Base-by-base conservation (phyloP, 176 grass and related monocot species). In the Carex scoparia region DNA sequence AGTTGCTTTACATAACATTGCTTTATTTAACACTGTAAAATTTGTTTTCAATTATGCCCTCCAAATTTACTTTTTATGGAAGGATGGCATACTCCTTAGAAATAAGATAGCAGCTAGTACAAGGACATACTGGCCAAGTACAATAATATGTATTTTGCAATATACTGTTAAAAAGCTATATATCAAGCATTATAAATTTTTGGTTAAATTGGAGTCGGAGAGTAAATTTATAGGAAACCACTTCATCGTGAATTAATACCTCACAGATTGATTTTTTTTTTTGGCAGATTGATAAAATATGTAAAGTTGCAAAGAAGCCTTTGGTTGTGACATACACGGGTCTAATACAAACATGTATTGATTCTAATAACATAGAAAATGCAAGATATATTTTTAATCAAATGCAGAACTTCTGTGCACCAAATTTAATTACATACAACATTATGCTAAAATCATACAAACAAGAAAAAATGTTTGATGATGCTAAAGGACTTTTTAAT, bases 291-390 rank as follows among this genome's bases (percentile, higher is more conserved):
- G 85, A 92, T 30, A 98, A 95, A 85, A 95, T 98, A 87, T 98
- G 95, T 85, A 95, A 93, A 84, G 95, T 98, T 79, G 95, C 95
- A 70, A 95, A 98, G 75, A 98, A 98, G 87, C 95, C 95, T 8
- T 84, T 98, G 72, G 93, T 95, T 90, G 95, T 98, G 63, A 93
- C 95, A 42, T 98, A 95, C 81, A 95, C 95, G 40, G 95, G 95
- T 61, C 83, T 98, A 53, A 95, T 98, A 81, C 93, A 94, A 89
- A 84, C 86, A 75, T 98, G 95, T 85, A 82, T 95, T 84, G 83
- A 90, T 85, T 90, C 89, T 81, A 89, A 91, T 51, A 90, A 86
- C 83, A 94, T 98, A 83, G 85, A 92, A 90, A 92, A 93, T 89
- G 93, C 86, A 84, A 84, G 80, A 90, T 93, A 94, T 88, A 89